A percentile compares a stretch with the other conserved stretches of the same genome.
phyloP scores from a whole-genome alignment of 768 basidiomycete genomes.

The Kwoniella heveanensis region DNA sequence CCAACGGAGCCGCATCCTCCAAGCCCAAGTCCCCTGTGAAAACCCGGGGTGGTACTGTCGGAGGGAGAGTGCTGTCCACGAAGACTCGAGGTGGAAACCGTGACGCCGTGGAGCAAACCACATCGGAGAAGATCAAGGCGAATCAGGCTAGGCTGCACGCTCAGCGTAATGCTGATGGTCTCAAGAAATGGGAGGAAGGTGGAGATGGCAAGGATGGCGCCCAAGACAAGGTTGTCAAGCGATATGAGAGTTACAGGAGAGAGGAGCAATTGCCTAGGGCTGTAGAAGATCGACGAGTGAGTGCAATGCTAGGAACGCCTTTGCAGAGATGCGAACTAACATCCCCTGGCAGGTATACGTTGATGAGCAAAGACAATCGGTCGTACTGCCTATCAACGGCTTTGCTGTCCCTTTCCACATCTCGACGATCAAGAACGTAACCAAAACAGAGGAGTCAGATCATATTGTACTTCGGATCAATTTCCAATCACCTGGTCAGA shows the following conservation, averaged over 20 bases:
- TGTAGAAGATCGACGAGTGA: conserved; percentile 74
- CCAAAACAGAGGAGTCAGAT: conserved; percentile 95
- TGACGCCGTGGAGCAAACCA: conserved; percentile 78
- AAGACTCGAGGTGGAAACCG: conserved; percentile 80
- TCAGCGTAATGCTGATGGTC: conserved; percentile 73
- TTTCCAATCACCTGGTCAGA: conserved; percentile 96
- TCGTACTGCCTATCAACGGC: conserved; percentile 89
- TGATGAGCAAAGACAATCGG: conserved; percentile 84
- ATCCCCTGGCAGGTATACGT: conserved; percentile 70
- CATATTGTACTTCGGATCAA: conserved; percentile 93
- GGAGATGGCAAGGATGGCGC: conserved; percentile 73
- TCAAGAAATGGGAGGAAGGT: conserved; percentile 80
- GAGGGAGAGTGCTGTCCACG: conserved; percentile 82
- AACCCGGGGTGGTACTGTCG: conserved; percentile 62
- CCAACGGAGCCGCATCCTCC: conserved; percentile 61
- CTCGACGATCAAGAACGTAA: conserved; percentile 95
- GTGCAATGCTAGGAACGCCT: conserved; percentile 41
- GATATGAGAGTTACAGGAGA: conserved; percentile 94
- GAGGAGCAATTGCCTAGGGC: conserved; percentile 87
- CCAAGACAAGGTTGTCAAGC: conserved; percentile 90
- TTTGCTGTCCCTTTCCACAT: conserved; percentile 98
- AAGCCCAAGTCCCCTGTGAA: conserved; percentile 46
- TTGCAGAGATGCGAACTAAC: conserved; percentile 9
- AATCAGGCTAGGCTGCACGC: conserved; percentile 84
- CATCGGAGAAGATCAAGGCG: conserved; percentile 74